A percentile compares a stretch with the other conserved stretches of the same genome.
These are phyloP conservation scores for Starmerella gropengiesseri DNA, from an alignment of 805 yeast genomes.

Conservation along the genomic window DNA sequence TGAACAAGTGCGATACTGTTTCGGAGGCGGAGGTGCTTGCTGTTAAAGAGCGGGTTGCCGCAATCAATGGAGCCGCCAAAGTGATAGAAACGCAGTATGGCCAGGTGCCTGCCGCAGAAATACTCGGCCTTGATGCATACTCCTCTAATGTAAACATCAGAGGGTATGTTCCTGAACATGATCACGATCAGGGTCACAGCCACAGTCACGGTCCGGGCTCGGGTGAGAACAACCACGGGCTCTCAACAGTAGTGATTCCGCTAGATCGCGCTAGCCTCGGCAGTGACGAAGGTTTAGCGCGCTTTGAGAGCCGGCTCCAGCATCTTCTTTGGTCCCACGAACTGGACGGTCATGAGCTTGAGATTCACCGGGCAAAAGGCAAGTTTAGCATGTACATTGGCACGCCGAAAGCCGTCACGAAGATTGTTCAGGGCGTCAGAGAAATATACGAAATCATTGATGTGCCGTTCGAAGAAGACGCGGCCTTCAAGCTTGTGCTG, in stretches of 20 bases:
- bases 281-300: constrained; percentile 32
- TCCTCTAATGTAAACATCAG: constrained; percentile 16
- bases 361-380: constrained; percentile 78
- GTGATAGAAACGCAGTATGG: constrained; percentile 61
- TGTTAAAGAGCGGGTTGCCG: constrained; percentile 34
- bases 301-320: constrained; percentile 57
- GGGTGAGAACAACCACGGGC: constrained; percentile 23
- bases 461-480: constrained; percentile 32
- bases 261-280: constrained; percentile 32
- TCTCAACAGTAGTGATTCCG: constrained; percentile 42
- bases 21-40: constrained; percentile 24
- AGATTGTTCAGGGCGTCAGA: constrained; percentile 82
- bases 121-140: constrained; percentile 73
- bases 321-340: constrained; percentile 61
- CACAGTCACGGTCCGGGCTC: not conserved
- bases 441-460: constrained; percentile 76
- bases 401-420: constrained; percentile 19
- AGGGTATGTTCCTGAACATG: constrained; percentile 1
- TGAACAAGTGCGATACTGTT: constrained; percentile 66
- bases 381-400: constrained; percentile 26
- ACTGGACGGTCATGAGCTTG: constrained; percentile 39
- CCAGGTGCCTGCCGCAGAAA: constrained; percentile 51
- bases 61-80: constrained; percentile 62
- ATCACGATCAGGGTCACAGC: constrained; percentile 8
- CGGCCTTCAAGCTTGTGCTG: constrained; percentile 51